Evolutionary conservation across 1,139 yeast genomes (phyloP).

Genomic region (Yamadazyma diospyri): DNA sequence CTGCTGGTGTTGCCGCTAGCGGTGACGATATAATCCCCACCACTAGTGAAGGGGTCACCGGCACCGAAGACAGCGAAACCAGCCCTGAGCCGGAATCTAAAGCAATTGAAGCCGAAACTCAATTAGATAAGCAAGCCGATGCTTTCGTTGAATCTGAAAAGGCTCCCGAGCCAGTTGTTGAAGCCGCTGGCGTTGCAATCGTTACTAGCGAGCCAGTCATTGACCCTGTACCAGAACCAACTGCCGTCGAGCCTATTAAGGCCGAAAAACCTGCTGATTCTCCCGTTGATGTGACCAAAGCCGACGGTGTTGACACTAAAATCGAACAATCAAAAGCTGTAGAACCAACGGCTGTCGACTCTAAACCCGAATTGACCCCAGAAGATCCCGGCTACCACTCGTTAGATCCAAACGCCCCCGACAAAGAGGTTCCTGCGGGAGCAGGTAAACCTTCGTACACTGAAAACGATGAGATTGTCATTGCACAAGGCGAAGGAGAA

Average conservation of each 20-base stretch:
- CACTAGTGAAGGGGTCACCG: constrained; percentile 6
- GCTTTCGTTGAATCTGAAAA: constrained; percentile 3
- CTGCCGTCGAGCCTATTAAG: constrained; percentile 3
- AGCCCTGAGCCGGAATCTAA: constrained; percentile 14
- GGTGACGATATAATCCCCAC: constrained; percentile 13
- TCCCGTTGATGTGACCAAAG: background rate
- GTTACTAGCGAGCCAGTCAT: constrained; percentile 6
- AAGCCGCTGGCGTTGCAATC: constrained; percentile 7
- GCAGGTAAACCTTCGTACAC: constrained; percentile 10
- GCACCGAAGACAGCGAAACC: constrained; percentile 18
- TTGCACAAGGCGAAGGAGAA: constrained; percentile 32
- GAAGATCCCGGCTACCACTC: constrained; percentile 19
- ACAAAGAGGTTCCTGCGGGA: constrained; percentile 23
- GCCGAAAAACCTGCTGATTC: constrained; percentile 7
- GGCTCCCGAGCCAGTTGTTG: constrained; percentile 8
- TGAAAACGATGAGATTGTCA: constrained; percentile 35
- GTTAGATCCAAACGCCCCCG: constrained; percentile 31
- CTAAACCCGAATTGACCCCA: background rate
- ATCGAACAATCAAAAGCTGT: too few relatives aligned
- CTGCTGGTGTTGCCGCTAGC: constrained; percentile 13
- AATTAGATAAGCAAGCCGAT: constrained; percentile 2
- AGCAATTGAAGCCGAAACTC: constrained; percentile 5
- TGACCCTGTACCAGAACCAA: constrained; percentile 6
- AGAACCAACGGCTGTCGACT: background rate
- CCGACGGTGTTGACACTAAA: background rate